These are phyloP conservation scores for Tilletiaria anomala DNA, from an alignment of 1,284 basidiomycete species.

Conservation along the genomic window DNA sequence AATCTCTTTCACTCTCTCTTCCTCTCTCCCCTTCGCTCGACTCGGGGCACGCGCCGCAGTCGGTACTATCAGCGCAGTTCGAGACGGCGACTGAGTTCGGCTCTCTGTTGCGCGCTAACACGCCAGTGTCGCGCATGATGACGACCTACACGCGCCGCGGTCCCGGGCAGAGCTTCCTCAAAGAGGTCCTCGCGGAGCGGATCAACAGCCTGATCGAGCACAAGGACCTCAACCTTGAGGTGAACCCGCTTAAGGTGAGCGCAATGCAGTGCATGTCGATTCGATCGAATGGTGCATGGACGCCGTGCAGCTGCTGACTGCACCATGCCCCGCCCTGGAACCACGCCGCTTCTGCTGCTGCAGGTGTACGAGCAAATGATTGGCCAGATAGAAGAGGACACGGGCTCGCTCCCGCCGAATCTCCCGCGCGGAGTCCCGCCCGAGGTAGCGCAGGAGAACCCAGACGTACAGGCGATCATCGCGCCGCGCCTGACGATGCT, in stretches of 20 bases:
- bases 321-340: too few species aligned
- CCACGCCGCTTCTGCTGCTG: neutral
- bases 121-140: slow-evolving; percentile 99
- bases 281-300: slow-evolving; percentile 2
- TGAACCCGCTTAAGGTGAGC: slow-evolving; percentile 85
- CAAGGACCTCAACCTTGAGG: slow-evolving; percentile 94
- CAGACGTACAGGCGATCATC: slow-evolving; percentile 92
- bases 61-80: slow-evolving; percentile 92
- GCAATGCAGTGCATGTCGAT: neutral
- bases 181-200: slow-evolving; percentile 84
- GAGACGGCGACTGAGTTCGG: slow-evolving; percentile 96
- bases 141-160: slow-evolving; percentile 96
- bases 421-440: slow-evolving; percentile 81
- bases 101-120: slow-evolving; percentile 89
- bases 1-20: neutral
- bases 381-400: slow-evolving; percentile 92
- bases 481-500: slow-evolving; percentile 89
- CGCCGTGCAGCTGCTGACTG: neutral
- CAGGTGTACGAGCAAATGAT: slow-evolving; percentile 97
- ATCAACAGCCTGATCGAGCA: slow-evolving; percentile 97
- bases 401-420: slow-evolving; percentile 72
- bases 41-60: slow-evolving; percentile 46
- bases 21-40: neutral
- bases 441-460: slow-evolving; percentile 79
- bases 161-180: slow-evolving; percentile 92